Base-by-base conservation (phyloP, 75 land plant genomes). In the Sequoia sempervirens region DNA sequence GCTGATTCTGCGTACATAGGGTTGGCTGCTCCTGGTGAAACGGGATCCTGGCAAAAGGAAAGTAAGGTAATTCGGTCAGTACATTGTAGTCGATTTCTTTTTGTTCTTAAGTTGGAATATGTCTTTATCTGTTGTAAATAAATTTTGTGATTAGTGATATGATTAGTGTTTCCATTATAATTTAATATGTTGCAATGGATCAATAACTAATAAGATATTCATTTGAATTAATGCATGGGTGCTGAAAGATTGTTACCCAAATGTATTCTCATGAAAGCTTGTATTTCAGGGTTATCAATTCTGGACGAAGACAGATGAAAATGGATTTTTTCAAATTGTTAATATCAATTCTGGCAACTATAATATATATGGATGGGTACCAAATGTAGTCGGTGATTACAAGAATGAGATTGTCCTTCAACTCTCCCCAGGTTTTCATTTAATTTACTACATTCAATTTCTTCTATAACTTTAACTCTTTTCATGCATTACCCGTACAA, bases 11-110 rank as follows among this genome's bases (percentile, higher is more conserved):
- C 95, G 61, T 91, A 83, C 81, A 83, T 95, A 40, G 95, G 95
- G 23, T 87, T 93, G 68, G 97, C 97, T 52, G 83, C 84, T 15
- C 95, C 92, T 14, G 97, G 97, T 74, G 95, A 91, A 2, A 83
- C 78, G 80, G 97, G 97, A 84, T 95, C 97, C 32, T 95, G 95
- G 95, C 95, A 95, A 92, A 89, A 81, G 82, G 95, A 95, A 88
- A 87, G 93, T 91, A 95, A 95, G 93, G 97, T 95, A 40, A 0
- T 11, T 50, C 12, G 52, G 52, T 50, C 14, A 50, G 43, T 81
- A 82, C 41, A 28, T 15, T 82, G 36, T 52, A 23, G 41, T 46
- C 38, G 23, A 82, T 82, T 0, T 50, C 12, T 11, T 66, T 18
- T n/a, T n/a, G n/a, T n/a, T n/a, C n/a, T 10, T 10, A 43, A 64